Conservation (phyloP, 768 basidiomycete genomes). For the Macrolepiota dolichaula region DNA sequence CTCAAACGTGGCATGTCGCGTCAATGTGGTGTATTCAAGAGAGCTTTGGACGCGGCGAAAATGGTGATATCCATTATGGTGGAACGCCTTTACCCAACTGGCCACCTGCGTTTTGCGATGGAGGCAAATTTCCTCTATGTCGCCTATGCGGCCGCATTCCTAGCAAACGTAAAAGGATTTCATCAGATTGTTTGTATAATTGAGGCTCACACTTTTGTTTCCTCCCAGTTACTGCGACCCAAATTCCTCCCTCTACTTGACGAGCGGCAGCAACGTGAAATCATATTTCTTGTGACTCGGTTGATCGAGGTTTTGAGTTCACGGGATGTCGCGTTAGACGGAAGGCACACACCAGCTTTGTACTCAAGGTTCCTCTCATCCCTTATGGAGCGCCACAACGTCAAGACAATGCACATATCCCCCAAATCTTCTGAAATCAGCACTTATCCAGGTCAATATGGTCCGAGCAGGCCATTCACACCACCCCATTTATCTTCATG, state of each 20-base stretch:
- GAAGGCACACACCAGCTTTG: slow-evolving; percentile 51
- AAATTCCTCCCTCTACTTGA: slow-evolving; percentile 42
- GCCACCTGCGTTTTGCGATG: slow-evolving; percentile 53
- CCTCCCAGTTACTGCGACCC: slow-evolving; percentile 45
- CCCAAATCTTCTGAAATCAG: neutral
- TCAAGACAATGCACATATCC: neutral
- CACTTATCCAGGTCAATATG: neutral
- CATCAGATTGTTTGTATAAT: neutral
- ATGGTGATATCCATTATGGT: slow-evolving; percentile 52
- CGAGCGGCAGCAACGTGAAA: slow-evolving; percentile 34
- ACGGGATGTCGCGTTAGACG: slow-evolving; percentile 50
- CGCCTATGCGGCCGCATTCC: slow-evolving; percentile 57
- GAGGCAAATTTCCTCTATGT: slow-evolving; percentile 49
- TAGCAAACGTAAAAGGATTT: slow-evolving; percentile 47
- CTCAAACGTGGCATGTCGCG: slow-evolving; percentile 35
- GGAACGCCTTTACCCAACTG: slow-evolving; percentile 50
- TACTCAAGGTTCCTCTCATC: slow-evolving; percentile 55
- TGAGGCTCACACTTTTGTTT: neutral
- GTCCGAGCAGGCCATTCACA: slow-evolving; percentile 20
- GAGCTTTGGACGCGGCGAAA: slow-evolving; percentile 54
- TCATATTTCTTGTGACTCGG: slow-evolving; percentile 37
- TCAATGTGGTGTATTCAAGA: slow-evolving; percentile 39
- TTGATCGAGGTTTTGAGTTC: slow-evolving; percentile 46
- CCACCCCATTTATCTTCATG: slow-evolving; percentile 34
- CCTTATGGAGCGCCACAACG: slow-evolving; percentile 28